Conservation (phyloP, 2,329 filamentous ascomycete species). For the Sclerotinia glacialis region DNA sequence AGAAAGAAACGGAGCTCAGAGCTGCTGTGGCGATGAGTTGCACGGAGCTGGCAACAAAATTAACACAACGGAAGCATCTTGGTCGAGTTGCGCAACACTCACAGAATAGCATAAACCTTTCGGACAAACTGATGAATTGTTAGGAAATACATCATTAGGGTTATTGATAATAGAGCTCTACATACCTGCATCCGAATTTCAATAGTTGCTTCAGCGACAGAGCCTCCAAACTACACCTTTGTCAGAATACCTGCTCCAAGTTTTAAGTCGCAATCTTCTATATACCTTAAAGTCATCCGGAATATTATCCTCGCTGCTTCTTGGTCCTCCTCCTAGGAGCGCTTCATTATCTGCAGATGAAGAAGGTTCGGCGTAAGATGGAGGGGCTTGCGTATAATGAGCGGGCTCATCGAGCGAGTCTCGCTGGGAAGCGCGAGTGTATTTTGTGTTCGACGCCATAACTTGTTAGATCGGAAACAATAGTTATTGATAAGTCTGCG, state of each 20-base stretch:
- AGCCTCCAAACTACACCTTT: conserved; percentile 72
- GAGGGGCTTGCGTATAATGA: conserved; percentile 72
- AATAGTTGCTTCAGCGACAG: conserved; percentile 87
- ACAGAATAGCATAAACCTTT: conserved; percentile 96
- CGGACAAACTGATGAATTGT: conserved; percentile 70
- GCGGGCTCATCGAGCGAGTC: conserved; percentile 74
- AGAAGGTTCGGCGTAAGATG: conserved; percentile 68
- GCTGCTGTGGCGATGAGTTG: conserved; percentile 83
- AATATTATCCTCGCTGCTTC: conserved; percentile 83
- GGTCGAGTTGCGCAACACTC: conserved; percentile 38
- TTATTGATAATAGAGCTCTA: neutral
- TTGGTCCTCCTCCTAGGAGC: conserved; percentile 62
- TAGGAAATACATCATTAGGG: neutral
- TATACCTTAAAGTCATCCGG: conserved; percentile 93
- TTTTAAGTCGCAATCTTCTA: neutral
- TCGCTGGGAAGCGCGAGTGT: conserved; percentile 76
- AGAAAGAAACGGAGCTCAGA: conserved; percentile 82
- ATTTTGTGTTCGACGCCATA: conserved; percentile 78
- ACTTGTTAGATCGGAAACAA: neutral
- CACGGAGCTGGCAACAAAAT: conserved; percentile 56
- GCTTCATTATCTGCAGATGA: conserved; percentile 54
- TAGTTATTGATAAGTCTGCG: neutral
- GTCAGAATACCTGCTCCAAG: conserved; percentile 22
- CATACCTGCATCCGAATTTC: conserved; percentile 72
- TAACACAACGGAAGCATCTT: conserved; percentile 8